Evolutionary conservation across 139 green algal species (phyloP).

Genomic region (Chlamydomonas applanata): DNA sequence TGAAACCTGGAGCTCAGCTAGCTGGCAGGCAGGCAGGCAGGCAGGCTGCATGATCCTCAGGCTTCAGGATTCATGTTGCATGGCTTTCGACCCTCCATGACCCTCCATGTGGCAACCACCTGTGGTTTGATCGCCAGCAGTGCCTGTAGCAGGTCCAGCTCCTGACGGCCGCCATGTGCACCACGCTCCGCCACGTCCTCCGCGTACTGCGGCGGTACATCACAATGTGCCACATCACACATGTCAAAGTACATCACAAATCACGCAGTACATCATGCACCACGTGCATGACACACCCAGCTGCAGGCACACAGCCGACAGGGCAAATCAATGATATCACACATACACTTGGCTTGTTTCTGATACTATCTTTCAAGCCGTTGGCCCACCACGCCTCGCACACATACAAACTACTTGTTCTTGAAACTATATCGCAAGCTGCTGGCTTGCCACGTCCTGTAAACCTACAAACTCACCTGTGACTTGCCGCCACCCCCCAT

Average conservation of each 20-base stretch:
- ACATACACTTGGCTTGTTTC: not conserved
- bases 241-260: not conserved
- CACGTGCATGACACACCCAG: too few species aligned
- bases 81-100: not conserved
- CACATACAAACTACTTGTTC: not conserved
- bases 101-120: not conserved
- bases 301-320: too few species aligned
- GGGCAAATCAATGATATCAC: not conserved
- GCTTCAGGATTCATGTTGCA: not conserved
- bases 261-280: not conserved
- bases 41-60: too few species aligned
- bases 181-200: slow-evolving; percentile 15
- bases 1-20: not conserved
- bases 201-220: slow-evolving; percentile 4
- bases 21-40: not conserved
- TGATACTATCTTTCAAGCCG: not conserved
- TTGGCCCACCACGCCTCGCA: not conserved
- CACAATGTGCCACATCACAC: not conserved
- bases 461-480: not conserved
- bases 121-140: slow-evolving; percentile 31
- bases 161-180: not conserved
- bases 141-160: slow-evolving; percentile 33
- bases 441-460: not conserved
- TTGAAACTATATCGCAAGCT: not conserved
- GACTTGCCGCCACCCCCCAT: slow-evolving; percentile 10